phyloP scores from a whole-genome alignment of 139 green algal species.

The Picochlorum sp. region DNA sequence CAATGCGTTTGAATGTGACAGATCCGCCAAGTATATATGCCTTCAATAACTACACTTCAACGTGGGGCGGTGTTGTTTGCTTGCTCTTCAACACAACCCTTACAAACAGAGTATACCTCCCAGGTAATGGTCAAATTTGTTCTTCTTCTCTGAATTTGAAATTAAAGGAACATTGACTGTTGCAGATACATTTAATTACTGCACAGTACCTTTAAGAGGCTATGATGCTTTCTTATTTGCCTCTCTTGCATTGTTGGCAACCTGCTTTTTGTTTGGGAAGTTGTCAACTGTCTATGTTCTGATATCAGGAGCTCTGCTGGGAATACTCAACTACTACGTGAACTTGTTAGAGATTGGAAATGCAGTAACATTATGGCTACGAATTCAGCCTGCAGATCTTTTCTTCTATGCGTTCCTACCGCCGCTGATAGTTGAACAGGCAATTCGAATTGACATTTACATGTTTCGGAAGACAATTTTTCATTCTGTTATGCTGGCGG shows the following conservation, averaged over 20 bases:
- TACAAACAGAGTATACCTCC: conserved; percentile 7
- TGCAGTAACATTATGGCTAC: conserved; percentile 55
- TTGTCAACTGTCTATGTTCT: conserved; percentile 37
- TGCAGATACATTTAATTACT: conserved; percentile 22
- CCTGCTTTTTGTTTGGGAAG: conserved; percentile 33
- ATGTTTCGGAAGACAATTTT: conserved; percentile 54
- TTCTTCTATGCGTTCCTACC: conserved; percentile 89
- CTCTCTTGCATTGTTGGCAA: conserved; percentile 25
- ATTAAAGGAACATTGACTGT: too few species aligned
- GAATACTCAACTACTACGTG: conserved; percentile 39
- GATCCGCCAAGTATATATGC: conserved; percentile 26
- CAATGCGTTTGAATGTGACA: conserved; percentile 18
- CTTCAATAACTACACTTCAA: conserved; percentile 5
- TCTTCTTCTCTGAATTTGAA: too few species aligned
- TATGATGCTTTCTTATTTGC: conserved; percentile 40
- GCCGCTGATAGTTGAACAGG: conserved; percentile 40
- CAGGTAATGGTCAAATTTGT: background rate
- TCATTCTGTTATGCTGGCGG: conserved; percentile 60
- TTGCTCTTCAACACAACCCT: conserved; percentile 29
- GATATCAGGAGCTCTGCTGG: conserved; percentile 38
- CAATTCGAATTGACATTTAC: conserved; percentile 75
- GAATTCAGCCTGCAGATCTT: conserved; percentile 52
- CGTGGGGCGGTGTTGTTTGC: conserved; percentile 22
- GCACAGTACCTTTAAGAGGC: conserved; percentile 21
- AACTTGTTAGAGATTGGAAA: conserved; percentile 66